Base-by-base conservation (phyloP, 768 basidiomycete genomes). In the Rhizopogon rudus region DNA sequence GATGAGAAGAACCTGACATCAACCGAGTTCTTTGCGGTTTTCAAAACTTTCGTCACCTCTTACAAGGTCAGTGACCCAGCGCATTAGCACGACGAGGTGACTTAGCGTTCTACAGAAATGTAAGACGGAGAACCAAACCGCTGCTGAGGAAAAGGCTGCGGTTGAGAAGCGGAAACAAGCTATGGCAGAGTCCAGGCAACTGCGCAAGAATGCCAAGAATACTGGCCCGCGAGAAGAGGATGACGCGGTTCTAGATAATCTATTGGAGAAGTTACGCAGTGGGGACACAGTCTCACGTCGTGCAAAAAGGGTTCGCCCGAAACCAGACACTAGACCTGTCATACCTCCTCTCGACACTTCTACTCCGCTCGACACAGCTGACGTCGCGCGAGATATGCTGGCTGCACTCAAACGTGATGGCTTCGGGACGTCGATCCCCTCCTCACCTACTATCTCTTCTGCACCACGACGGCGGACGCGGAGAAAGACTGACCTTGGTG, bases 21-120 rank as follows among this genome's bases (percentile, higher is more conserved):
- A 0, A 79, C 88, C 3, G 96, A 98, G 64, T 99, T 98, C 75
- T 99, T 93, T 72, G 93, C 86, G 12, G 86, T 96, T 62, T 98
- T 98, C 82, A 94, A 97, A 74, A 97, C 92, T 2, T 99, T 99
- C 63, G 82, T 95, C 28, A 95, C 88, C 0, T 96, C 94, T 2
- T 99, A 95, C 71, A 87, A 78, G 79, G 91, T 91, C 60, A 55
- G 77, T 66, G 40, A 16, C 40, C 13, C 44, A 58, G 51, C 12
- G 50, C 17, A 9, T 37, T 49, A 5, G 37, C 8, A 14, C n/a
- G 9, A 33, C 13, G 40, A 52, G 37, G 17, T 63, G 41, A 61
- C 12, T 44, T 9, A 46, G 37, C 6, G 56, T 25, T 65, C 28
- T 40, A 44, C 61, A 95, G 93, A 95, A 93, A 89, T 95, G 91